Evolutionary conservation across 2,329 filamentous ascomycete species (phyloP), one percentile per base, ranked within the genome.

Genomic region (Scopulariopsis brevicaulis): DNA sequence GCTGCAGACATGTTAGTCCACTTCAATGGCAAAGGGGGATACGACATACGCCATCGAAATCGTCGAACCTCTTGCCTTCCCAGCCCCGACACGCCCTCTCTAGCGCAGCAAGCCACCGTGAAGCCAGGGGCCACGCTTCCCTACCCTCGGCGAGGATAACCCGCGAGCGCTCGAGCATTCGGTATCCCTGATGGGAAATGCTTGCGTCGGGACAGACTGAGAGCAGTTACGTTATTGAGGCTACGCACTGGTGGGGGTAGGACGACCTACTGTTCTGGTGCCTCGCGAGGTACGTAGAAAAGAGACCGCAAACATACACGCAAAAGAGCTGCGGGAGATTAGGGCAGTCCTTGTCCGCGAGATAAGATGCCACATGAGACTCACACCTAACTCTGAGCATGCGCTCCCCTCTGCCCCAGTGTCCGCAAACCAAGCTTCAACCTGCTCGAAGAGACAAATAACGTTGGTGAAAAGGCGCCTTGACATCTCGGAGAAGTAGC

Each of bases 221-320:
- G 18, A 15, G 18, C 18, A 40, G 46, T 50, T 24, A 22, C 18
- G n/a, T 28, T 46, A 46, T 8, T 18, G 15, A n/a, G 24, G 34
- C 53, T 15, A 28, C 15, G 34, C 15, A 20, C 60, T 62, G 55
- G n/a, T n/a, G 8, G 32, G 43, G 24, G 18, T 22, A 15, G 43
- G 20, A 53, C 20, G 2, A 63, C 77, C 63, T 67, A 80, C 78
- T 68, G 22, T 71, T 68, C 8, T 77, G 76, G 59, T 79, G 80
- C 64, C 77, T 79, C 65, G 73, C 77, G 1, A 80, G 66, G 57
- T 81, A 81, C 3, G 73, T 74, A 7, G 77, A 74, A 58, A 81
- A 73, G 25, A 81, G 68, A 15, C 77, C 78, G 60, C 78, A 81
- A n/a, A 72, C 78, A 56, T 81, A 81, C 14, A 81, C 77, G 58